Evolutionary conservation across 2,329 filamentous ascomycete genomes (phyloP).

Genomic region (Zymoseptoria tritici): DNA sequence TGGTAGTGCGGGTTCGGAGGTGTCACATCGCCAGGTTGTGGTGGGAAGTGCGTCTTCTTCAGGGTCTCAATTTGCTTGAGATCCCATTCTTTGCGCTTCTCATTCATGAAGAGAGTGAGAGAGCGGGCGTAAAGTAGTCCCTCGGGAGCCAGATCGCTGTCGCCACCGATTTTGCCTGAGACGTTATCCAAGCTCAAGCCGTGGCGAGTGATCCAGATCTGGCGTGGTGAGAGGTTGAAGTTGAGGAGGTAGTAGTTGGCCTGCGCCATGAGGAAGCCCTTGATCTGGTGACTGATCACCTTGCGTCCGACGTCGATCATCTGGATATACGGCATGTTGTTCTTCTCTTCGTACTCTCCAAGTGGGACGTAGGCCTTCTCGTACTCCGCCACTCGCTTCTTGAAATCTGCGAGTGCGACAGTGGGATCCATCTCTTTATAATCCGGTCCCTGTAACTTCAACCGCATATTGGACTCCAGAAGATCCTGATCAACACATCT

Average conservation of each 20-base stretch:
- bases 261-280: conserved; percentile 83
- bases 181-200: conserved; percentile 87
- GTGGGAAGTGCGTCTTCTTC: conserved; percentile 75
- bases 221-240: conserved; percentile 89
- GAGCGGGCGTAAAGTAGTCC: conserved; percentile 72
- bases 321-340: conserved; percentile 90
- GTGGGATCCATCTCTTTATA: conserved; percentile 89
- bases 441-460: conserved; percentile 92
- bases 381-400: conserved; percentile 82
- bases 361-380: conserved; percentile 90
- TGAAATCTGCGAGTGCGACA: conserved; percentile 82
- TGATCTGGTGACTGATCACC: conserved; percentile 80
- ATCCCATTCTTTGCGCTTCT: conserved; percentile 75
- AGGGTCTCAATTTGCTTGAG: conserved; percentile 72
- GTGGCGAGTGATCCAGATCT: conserved; percentile 97
- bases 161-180: conserved; percentile 80
- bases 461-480: conserved; percentile 90
- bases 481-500: conserved; percentile 78
- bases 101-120: conserved; percentile 74
- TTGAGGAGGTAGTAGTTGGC: conserved; percentile 93
- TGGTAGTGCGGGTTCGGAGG: conserved; percentile 86
- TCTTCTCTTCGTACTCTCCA: conserved; percentile 67
- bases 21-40: conserved; percentile 80
- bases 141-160: conserved; percentile 74
- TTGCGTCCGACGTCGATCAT: conserved; percentile 98